Conservation (phyloP, 192 early-diverging fungal genomes). For the Neocallimastix lanati region DNA sequence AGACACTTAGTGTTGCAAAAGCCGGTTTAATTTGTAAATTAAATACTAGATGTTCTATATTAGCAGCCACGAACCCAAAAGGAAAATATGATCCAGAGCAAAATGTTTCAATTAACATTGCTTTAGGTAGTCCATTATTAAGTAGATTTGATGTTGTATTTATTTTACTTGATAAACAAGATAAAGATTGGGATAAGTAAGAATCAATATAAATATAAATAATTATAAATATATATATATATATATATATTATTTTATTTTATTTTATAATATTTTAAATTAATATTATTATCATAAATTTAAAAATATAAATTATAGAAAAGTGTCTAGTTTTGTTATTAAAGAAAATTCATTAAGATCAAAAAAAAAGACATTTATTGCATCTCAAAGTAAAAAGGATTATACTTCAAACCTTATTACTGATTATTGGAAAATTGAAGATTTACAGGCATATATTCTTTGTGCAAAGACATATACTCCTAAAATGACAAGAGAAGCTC, state of each 20-base stretch:
- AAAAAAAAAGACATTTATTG: background rate
- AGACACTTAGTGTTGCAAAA: conserved; percentile 60
- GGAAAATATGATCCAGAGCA: conserved; percentile 47
- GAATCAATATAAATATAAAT: too few species aligned
- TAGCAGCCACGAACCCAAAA: conserved; percentile 62
- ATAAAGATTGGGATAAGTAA: conserved; percentile 45
- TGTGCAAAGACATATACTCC: conserved; percentile 40
- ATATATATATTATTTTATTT: conserved; percentile 6
- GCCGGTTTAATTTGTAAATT: conserved; percentile 63
- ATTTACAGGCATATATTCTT: conserved; percentile 47
- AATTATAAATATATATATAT: background rate
- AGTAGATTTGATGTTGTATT: conserved; percentile 60
- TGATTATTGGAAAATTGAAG: conserved; percentile 33
- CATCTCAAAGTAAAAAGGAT: background rate
- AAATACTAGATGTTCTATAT: conserved; percentile 56
- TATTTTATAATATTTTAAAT: too few species aligned
- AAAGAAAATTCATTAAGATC: conserved; percentile 10
- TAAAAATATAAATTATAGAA: too few species aligned
- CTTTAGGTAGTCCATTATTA: conserved; percentile 39
- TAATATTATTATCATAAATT: too few species aligned
- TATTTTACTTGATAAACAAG: conserved; percentile 42
- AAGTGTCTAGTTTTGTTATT: conserved; percentile 16
- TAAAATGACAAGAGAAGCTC: conserved; percentile 30
- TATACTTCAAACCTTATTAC: background rate
- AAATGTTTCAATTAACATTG: conserved; percentile 45